phyloP scores from a whole-genome alignment of 1,284 basidiomycete species.

The Fomitopsis pinicola region DNA sequence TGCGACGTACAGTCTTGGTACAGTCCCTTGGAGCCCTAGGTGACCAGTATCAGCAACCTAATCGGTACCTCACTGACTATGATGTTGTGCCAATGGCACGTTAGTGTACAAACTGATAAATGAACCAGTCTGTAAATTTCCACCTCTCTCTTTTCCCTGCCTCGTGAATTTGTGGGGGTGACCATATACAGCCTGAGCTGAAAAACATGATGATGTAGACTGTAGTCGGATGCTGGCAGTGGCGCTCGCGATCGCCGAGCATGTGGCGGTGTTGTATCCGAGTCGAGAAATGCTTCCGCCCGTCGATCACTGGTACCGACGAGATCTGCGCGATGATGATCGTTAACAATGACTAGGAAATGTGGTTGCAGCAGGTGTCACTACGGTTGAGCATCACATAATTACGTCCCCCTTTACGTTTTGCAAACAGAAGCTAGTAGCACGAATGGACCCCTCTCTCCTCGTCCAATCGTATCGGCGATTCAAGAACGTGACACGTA shows the following conservation, averaged over 20 bases:
- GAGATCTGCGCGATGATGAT: not conserved
- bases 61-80: too few species aligned
- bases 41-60: too few species aligned
- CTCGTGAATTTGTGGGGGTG: not conserved
- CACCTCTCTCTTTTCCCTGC: not conserved
- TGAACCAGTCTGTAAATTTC: too few species aligned
- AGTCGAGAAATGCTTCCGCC: not conserved
- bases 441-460: too few species aligned
- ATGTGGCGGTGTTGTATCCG: not conserved
- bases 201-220: not conserved
- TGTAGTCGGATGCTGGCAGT: not conserved
- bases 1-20: too few species aligned
- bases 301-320: not conserved
- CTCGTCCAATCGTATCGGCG: too few species aligned
- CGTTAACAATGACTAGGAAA: not conserved
- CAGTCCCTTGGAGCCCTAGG: too few species aligned
- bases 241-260: not conserved
- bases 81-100: too few species aligned
- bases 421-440: too few species aligned
- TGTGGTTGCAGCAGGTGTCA: not conserved
- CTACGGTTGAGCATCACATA: not conserved
- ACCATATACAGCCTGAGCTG: not conserved
- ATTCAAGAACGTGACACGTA: too few species aligned
- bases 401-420: not conserved
- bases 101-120: too few species aligned